Base-by-base conservation (phyloP, 768 basidiomycete genomes). In the Rubroboletus pulcherrimus region DNA sequence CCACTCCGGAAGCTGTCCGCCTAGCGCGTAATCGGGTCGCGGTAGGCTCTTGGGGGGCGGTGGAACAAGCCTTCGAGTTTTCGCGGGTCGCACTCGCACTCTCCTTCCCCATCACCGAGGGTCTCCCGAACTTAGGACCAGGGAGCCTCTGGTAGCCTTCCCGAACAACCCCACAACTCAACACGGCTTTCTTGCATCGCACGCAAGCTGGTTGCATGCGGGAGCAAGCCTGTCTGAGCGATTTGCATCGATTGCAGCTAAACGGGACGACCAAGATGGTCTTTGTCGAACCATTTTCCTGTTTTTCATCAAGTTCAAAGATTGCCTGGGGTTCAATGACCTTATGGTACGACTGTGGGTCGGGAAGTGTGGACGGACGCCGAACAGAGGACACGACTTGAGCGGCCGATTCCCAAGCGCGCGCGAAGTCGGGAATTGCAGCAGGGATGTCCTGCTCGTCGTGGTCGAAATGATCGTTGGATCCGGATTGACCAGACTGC, bases 301-400 rank as follows among this genome's bases (percentile, higher is more conserved):
- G 55, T 29, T 26, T 31, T 55, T 61, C 58, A 5, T 64, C 52
- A 39, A 71, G 60, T 40, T 72, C 69, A 33, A 72, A 72, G 9
- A 71, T 71, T 3, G 55, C 54, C 7, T 51, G 19, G 14, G 60
- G 46, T 33, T 69, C 63, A 50, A 71, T 53, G 24, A 2, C 45
- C 15, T 52, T 26, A 10, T 71, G 69, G 47, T 65, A 72, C 7
- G 34, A 39, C 4, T 41, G 2, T 19, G 57, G 60, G 34, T 59
- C 51, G 1, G 61, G 66, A 12, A 55, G 58, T 4, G 29, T 55
- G n/a, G 58, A 47, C 15, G 69, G 69, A 33, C 71, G 65, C 11
- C 71, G 71, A 29, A 72, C 66, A 1, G 65, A 48, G 29, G 58
- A 44, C 11, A 5, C n/a, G 30, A 65, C 63, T 37, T 46, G 39